These are phyloP conservation scores for Cyclotella sp. DNA, from an alignment of 108 stramenopile genomes.

Conservation along the genomic window DNA sequence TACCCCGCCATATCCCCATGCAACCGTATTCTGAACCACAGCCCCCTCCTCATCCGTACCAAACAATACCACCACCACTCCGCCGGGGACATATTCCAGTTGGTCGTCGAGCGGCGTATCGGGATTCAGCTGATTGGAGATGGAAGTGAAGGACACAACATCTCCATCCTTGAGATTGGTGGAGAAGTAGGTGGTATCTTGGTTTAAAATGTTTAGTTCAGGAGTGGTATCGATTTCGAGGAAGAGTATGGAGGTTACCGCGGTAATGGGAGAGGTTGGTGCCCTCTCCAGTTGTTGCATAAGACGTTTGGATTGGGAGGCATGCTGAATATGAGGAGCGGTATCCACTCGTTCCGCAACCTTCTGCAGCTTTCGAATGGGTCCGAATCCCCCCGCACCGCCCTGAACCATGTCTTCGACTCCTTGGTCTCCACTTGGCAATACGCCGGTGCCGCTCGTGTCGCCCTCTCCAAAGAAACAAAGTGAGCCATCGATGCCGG, in stretches of 20 bases:
- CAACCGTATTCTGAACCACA: constrained; percentile 20
- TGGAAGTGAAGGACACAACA: constrained; percentile 5
- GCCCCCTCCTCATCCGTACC: constrained; percentile 12
- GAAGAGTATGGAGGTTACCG: constrained; percentile 5
- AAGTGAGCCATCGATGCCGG: constrained; percentile 8
- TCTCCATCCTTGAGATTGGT: neutral
- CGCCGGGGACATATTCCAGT: constrained; percentile 20
- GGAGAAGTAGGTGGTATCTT: constrained; percentile 25
- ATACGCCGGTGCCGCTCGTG: neutral
- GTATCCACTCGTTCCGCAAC: neutral
- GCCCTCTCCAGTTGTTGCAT: neutral
- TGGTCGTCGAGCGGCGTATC: constrained; percentile 14
- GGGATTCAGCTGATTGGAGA: constrained; percentile 7
- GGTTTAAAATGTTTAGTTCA: constrained; percentile 23
- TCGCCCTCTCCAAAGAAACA: constrained; percentile 11
- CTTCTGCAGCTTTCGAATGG: neutral
- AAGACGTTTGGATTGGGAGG: neutral
- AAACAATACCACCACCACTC: constrained; percentile 14
- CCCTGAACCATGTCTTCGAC: neutral
- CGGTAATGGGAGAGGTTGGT: neutral
- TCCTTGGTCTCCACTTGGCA: neutral
- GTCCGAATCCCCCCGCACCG: neutral
- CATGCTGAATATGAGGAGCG: neutral
- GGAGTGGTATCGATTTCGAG: constrained; percentile 13
- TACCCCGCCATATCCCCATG: constrained; percentile 16